These are phyloP conservation scores for Polysphondylium violaceum DNA, from an alignment of 78 protist genomes.

Conservation along the genomic window DNA sequence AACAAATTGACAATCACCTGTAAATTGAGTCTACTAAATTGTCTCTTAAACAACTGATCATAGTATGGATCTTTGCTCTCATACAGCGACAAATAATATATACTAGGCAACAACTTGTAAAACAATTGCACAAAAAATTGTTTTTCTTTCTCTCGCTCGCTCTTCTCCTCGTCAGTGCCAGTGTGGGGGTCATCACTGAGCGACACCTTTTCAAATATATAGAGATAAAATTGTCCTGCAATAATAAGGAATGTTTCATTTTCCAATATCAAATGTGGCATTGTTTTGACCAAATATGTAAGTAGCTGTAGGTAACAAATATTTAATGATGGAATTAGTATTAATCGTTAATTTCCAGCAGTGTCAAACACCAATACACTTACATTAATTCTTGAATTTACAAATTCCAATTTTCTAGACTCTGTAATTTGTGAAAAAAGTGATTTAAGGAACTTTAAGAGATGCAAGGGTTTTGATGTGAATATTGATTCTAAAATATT, in stretches of 20 bases:
- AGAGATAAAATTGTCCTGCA: conserved; percentile 15
- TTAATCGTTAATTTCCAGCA: not conserved
- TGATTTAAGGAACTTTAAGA: conserved; percentile 11
- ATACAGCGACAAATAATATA: not conserved
- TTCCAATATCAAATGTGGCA: conserved; percentile 21
- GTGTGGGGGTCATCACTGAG: too few species aligned
- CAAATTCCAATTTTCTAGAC: not conserved
- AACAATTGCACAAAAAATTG: not conserved
- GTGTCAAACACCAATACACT: not conserved
- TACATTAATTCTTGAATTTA: not conserved
- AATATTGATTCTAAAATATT: not conserved
- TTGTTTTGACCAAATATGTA: not conserved
- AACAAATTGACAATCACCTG: too few species aligned
- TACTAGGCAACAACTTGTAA: conserved; percentile 7
- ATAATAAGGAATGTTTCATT: conserved; percentile 19
- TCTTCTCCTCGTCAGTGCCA: too few species aligned
- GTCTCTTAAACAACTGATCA: too few species aligned
- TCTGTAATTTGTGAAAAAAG: conserved; percentile 7
- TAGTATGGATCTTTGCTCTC: too few species aligned
- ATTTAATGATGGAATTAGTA: not conserved
- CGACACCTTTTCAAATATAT: conserved; percentile 14
- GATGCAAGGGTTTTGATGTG: conserved; percentile 6
- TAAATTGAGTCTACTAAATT: too few species aligned
- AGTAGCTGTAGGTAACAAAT: not conserved
- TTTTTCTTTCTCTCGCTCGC: too few species aligned